Evolutionary conservation across 345 rosid genomes (phyloP).

Genomic region (Bretschneidera sinensis): DNA sequence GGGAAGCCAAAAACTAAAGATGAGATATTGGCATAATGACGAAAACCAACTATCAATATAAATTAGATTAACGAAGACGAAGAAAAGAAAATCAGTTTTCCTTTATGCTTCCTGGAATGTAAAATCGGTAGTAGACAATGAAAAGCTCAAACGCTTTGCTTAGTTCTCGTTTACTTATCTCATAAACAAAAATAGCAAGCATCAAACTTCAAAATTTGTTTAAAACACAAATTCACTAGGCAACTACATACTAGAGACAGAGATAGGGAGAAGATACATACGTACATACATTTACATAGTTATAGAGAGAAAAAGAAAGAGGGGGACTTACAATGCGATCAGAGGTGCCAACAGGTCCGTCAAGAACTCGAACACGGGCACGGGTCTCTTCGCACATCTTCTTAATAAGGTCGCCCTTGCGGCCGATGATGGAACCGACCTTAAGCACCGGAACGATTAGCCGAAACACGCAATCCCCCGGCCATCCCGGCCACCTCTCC

Average conservation of each 20-base stretch:
- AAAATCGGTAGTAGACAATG: no score
- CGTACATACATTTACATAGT: background rate
- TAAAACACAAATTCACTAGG: background rate
- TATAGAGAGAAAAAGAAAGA: background rate
- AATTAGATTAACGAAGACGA: no score
- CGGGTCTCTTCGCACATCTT: constrained; percentile 90
- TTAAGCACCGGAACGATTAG: constrained; percentile 64
- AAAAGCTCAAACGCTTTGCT: no score
- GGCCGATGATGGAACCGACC: constrained; percentile 84
- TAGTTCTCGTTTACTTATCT: no score
- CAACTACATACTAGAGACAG: background rate
- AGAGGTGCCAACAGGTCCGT: constrained; percentile 50
- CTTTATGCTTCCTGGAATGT: no score
- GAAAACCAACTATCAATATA: no score
- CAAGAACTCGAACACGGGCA: constrained; percentile 78
- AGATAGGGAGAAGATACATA: background rate
- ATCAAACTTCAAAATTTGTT: no score
- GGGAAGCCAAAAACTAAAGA: no score
- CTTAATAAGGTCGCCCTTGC: constrained; percentile 78
- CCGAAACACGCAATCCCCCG: constrained; percentile 78
- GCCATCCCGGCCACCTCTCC: constrained; percentile 92
- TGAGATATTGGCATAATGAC: background rate
- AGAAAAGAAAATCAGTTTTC: no score
- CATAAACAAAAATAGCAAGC: no score
- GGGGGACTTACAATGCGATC: constrained; percentile 62